Evolutionary conservation across 179 eudicot genomes (phyloP), one percentile per base, ranked within the genome.

Genomic region (Beta corolliflora): DNA sequence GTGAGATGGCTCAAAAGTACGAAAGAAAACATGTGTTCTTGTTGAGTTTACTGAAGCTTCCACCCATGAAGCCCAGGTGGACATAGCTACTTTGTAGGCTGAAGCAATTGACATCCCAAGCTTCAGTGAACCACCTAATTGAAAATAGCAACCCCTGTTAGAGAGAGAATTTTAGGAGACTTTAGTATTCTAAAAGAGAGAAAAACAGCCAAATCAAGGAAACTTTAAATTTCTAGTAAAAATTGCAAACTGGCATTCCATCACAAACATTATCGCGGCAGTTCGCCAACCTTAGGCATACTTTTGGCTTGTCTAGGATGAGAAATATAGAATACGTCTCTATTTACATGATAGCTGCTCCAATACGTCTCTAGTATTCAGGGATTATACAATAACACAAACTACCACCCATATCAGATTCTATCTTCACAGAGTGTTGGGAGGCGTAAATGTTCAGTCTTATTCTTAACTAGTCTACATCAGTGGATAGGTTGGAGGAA

Each of bases 141-240:
- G 93, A 83, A 95, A 95, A 86, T 93, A 95, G 86, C 93, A 92
- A 76, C 97, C 93, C 92, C 97, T 95, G 94, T 77, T 86, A 88
- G 84, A 90, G 84, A 86, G 82, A 74, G 64, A 86, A 67, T 77
- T 5, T 63, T 73, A 81, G 71, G 60, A 36, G 18, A 44, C 58
- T 56, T 83, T 44, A 81, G 79, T 73, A 46, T 48, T 13, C 41
- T 9, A 59, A 41, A 25, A 71, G 23, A 16, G 12, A 54, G 31
- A 44, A 60, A 10, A 21, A 25, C 59, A 79, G 50, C 45, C 41
- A 59, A 19, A 9, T 4, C 19, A 23, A 58, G n/a, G 29, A 10
- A 10, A 9, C n/a, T 11, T 7, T 45, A 60, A 60, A 9, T 45
- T 45, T 56, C 12, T 46, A n/a, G 5, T 25, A 31, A 48, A 46